These are phyloP conservation scores for Aphanomyces cochlioides DNA, from an alignment of 352 stramenopile species.

Conservation along the genomic window DNA sequence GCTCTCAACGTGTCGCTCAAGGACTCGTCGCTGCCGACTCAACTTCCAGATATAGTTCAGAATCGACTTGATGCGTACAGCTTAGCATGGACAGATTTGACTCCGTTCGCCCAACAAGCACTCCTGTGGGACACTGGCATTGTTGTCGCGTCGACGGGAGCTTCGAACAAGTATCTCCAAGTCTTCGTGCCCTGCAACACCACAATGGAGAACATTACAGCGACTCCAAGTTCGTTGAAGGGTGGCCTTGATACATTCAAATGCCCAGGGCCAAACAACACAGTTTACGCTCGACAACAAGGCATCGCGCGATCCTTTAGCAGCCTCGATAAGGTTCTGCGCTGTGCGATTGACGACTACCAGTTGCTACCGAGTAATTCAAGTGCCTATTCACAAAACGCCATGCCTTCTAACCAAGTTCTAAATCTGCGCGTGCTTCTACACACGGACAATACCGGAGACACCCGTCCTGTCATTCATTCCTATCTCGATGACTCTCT, in stretches of 20 bases:
- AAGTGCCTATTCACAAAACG: background rate
- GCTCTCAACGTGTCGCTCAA: background rate
- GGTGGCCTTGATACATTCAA: background rate
- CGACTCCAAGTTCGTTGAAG: background rate
- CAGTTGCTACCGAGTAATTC: background rate
- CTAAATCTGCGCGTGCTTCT: background rate
- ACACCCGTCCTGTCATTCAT: conserved; percentile 7
- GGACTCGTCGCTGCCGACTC: background rate
- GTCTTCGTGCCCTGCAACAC: conserved; percentile 12
- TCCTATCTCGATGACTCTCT: background rate
- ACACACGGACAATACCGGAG: background rate
- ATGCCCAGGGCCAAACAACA: background rate
- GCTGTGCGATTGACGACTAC: background rate
- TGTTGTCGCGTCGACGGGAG: background rate
- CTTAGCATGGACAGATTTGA: conserved; percentile 9
- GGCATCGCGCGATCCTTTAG: background rate
- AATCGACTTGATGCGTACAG: background rate
- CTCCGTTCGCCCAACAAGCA: conserved; percentile 8
- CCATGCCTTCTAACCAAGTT: background rate
- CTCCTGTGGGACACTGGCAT: conserved; percentile 27
- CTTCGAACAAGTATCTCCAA: conserved; percentile 9
- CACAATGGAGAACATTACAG: conserved; percentile 10
- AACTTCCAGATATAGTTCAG: background rate
- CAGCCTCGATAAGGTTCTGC: background rate
- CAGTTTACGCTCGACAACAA: background rate